Percentiles rank a stretch among this genome's conserved stretches.
phyloP scores from a whole-genome alignment of 2,329 filamentous ascomycete genomes.

The Claviceps citrina region DNA sequence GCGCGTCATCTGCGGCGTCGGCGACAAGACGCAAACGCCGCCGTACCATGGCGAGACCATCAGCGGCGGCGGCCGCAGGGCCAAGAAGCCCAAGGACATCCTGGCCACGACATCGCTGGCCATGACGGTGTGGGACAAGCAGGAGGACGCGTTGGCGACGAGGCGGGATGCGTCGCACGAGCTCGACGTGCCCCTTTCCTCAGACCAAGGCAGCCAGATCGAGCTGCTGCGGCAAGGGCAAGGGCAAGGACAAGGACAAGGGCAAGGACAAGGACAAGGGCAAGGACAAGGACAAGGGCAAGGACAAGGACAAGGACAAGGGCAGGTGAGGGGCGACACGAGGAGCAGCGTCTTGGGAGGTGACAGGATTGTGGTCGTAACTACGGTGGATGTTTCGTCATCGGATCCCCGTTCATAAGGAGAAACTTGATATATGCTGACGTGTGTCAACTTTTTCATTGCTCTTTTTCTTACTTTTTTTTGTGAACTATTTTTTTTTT shows the following conservation, averaged over 20 bases:
- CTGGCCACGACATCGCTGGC: conserved; percentile 10
- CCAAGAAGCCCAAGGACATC: conserved; percentile 6
- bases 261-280: background rate
- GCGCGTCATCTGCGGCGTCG: conserved; percentile 23
- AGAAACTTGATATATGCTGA: no score
- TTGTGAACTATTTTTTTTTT: background rate
- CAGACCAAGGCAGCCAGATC: conserved; percentile 15
- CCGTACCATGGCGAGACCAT: conserved; percentile 12
- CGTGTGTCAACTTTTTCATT: no score
- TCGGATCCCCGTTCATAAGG: conserved; percentile 5
- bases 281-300: background rate
- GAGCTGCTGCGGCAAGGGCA: conserved; percentile 13
- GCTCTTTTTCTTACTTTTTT: no score
- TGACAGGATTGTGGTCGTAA: conserved; percentile 15
- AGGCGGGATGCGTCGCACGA: background rate
- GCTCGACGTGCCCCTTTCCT: conserved; percentile 1
- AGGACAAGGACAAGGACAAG: background rate
- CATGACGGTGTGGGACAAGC: conserved; percentile 15
- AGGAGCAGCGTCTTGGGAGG: background rate
- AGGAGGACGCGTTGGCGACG: conserved; percentile 8
- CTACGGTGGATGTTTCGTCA: conserved; percentile 14
- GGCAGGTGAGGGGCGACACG: background rate
- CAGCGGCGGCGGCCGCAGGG: conserved; percentile 6
- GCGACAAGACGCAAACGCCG: conserved; percentile 11
- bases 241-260: background rate